Percentiles rank a stretch among this genome's conserved stretches.
Evolutionary conservation across 2,329 filamentous ascomycete species (phyloP).

Genomic region (Ceratocystis papillata): DNA sequence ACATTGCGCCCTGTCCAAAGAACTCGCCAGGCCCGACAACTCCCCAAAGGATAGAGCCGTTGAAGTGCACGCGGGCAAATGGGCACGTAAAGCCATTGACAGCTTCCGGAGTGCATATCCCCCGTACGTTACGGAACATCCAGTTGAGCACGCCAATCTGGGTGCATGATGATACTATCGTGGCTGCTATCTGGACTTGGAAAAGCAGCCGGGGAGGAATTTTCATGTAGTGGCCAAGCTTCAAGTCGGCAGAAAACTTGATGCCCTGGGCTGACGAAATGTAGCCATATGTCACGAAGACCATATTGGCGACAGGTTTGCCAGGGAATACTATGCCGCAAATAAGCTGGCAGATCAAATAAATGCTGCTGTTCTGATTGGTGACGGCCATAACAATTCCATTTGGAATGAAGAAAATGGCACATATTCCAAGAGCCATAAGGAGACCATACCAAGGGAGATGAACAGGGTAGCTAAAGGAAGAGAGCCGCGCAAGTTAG

Average conservation of each 20-base stretch:
- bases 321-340: conserved; percentile 75
- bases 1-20: conserved; percentile 65
- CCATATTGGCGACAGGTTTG: conserved; percentile 82
- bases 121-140: conserved; percentile 71
- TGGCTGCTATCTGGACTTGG: conserved; percentile 65
- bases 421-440: conserved; percentile 65
- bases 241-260: conserved; percentile 79
- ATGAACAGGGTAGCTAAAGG: conserved; percentile 62
- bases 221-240: conserved; percentile 82
- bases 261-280: conserved; percentile 81
- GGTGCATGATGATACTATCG: conserved; percentile 63
- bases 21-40: conserved; percentile 74
- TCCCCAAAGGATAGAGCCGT: conserved; percentile 81
- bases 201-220: conserved; percentile 71
- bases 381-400: conserved; percentile 90
- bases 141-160: conserved; percentile 80
- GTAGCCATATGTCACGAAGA: conserved; percentile 84
- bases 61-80: conserved; percentile 79
- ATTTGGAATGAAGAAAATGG: conserved; percentile 76
- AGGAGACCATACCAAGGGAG: conserved; percentile 80
- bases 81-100: conserved; percentile 82
- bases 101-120: conserved; percentile 67
- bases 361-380: conserved; percentile 78
- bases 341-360: conserved; percentile 75
- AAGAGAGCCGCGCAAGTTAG: not conserved